Conservation (phyloP, 345 rosid genomes). For the Heritiera fomes region DNA sequence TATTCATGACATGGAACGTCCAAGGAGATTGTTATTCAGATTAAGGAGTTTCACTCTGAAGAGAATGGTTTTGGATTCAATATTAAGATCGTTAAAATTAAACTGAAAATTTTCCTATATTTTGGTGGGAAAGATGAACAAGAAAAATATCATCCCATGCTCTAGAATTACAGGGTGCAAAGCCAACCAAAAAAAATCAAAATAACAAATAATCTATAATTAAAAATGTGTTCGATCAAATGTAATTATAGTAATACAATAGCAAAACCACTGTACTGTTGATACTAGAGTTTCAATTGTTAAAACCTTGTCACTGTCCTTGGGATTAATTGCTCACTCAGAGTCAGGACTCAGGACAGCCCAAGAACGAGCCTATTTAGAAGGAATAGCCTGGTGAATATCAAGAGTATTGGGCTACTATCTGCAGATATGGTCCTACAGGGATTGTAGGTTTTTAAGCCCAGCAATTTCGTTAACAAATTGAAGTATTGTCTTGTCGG, state of each 20-base stretch:
- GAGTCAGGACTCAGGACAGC: neutral
- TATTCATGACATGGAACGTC: neutral
- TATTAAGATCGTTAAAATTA: too few species aligned
- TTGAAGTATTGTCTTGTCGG: neutral
- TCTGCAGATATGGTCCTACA: neutral
- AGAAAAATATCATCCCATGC: neutral
- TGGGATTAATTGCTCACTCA: too few species aligned
- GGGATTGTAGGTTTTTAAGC: neutral
- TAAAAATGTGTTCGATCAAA: too few species aligned
- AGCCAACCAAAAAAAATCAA: neutral
- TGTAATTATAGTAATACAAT: too few species aligned
- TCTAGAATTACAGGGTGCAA: neutral
- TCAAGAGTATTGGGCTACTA: neutral
- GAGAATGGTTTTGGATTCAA: neutral
- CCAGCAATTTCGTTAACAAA: neutral
- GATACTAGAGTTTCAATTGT: too few species aligned
- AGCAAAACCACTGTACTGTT: too few species aligned
- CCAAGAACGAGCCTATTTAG: neutral
- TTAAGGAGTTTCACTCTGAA: neutral
- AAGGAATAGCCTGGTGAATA: neutral
- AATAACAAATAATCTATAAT: too few species aligned
- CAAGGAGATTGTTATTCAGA: neutral
- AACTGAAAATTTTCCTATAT: neutral
- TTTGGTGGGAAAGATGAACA: neutral
- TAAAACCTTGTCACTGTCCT: neutral